phyloP scores from a whole-genome alignment of 495 filamentous ascomycete species.

The Echria macrotheca region DNA sequence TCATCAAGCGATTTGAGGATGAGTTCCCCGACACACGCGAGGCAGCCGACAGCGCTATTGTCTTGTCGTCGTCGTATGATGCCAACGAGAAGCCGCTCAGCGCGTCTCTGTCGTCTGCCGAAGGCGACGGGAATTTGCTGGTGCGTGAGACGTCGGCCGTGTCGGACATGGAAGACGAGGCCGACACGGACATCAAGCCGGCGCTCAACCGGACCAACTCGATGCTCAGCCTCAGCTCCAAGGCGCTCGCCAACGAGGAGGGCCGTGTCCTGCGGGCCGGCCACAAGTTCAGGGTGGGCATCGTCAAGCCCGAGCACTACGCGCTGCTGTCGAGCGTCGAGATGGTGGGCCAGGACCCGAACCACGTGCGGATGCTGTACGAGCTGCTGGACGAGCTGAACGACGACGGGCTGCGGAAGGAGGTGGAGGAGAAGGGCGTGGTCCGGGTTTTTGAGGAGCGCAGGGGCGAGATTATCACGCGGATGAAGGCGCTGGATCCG shows the following conservation, averaged over 20 bases:
- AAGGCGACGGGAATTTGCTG: not conserved
- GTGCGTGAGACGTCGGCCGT: not conserved
- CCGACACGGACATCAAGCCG: slow-evolving; percentile 30
- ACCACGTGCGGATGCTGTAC: slow-evolving; percentile 52
- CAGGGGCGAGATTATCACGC: slow-evolving; percentile 43
- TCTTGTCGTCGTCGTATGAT: slow-evolving; percentile 20
- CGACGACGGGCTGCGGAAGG: slow-evolving; percentile 52
- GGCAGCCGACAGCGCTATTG: slow-evolving; percentile 17
- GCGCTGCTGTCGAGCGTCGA: slow-evolving; percentile 36
- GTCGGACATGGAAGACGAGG: slow-evolving; percentile 33
- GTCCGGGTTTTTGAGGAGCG: slow-evolving; percentile 56
- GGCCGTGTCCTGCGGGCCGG: slow-evolving; percentile 80
- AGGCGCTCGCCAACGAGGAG: slow-evolving; percentile 80
- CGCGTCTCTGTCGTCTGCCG: not conserved
- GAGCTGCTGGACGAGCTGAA: slow-evolving; percentile 60
- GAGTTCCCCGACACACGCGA: slow-evolving; percentile 85
- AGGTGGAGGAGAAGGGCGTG: slow-evolving; percentile 49
- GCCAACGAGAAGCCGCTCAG: slow-evolving; percentile 18
- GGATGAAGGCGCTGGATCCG: slow-evolving; percentile 51
- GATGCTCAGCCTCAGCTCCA: slow-evolving; percentile 72
- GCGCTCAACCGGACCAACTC: slow-evolving; percentile 65
- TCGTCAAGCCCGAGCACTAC: slow-evolving; percentile 42
- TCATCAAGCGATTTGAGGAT: slow-evolving; percentile 92
- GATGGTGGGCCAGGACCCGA: slow-evolving; percentile 48
- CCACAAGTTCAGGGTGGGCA: slow-evolving; percentile 66